A percentile compares a stretch with the other conserved stretches of the same genome.
These are phyloP conservation scores for Murraya koenigii DNA, from an alignment of 345 rosid species.

Conservation along the genomic window DNA sequence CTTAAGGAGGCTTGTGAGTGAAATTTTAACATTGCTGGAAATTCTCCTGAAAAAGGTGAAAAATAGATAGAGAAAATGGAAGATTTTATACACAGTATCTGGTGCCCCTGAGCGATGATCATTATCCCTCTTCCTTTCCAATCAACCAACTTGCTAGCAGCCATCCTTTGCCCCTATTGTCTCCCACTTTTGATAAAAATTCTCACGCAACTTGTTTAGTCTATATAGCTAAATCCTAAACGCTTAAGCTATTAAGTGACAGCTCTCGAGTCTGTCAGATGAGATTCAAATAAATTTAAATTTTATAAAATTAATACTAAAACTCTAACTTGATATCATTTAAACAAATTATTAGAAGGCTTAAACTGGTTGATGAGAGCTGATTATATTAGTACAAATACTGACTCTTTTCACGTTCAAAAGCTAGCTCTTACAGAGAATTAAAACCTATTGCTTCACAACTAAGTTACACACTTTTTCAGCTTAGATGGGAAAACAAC, in stretches of 20 bases:
- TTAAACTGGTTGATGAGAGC: too few species aligned
- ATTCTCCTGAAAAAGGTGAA: conserved; percentile 17
- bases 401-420: neutral
- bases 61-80: conserved; percentile 3
- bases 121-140: conserved; percentile 19
- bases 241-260: neutral
- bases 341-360: too few species aligned
- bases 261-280: neutral
- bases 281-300: neutral
- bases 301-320: too few species aligned
- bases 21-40: neutral
- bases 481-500: neutral
- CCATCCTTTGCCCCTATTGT: neutral
- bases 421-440: neutral
- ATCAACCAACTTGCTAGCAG: conserved; percentile 21
- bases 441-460: neutral
- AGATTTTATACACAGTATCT: conserved; percentile 18
- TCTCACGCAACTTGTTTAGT: neutral
- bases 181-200: neutral
- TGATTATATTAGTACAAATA: too few species aligned
- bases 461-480: neutral
- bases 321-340: neutral
- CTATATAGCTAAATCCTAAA: neutral
- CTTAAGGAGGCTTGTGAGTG: neutral
- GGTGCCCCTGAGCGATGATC: conserved; percentile 25